A percentile compares a stretch with the other conserved stretches of the same genome.
Conservation (phyloP, 1,284 basidiomycete species). For the Hortiboletus rubellus region DNA sequence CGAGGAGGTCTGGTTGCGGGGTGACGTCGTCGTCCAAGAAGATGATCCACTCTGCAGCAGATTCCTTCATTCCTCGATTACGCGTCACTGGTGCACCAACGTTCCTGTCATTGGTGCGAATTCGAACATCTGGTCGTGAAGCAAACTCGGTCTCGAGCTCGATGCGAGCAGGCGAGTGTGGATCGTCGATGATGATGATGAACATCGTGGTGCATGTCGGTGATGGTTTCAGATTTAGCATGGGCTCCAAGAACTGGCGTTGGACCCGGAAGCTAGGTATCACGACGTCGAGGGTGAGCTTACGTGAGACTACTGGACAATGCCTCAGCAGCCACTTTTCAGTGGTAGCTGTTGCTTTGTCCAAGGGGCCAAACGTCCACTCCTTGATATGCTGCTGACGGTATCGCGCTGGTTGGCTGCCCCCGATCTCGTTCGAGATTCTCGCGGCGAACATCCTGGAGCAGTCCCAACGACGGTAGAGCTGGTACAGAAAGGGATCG, state of each 20-base stretch:
- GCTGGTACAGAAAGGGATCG: slow-evolving; percentile 57
- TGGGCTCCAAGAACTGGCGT: slow-evolving; percentile 42
- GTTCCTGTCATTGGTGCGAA: slow-evolving; percentile 28
- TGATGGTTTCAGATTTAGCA: slow-evolving; percentile 46
- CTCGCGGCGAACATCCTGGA: slow-evolving; percentile 46
- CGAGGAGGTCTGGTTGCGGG: slow-evolving; percentile 45
- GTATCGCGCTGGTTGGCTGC: slow-evolving; percentile 48
- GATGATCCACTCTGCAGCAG: slow-evolving; percentile 30
- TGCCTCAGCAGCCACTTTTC: slow-evolving; percentile 39
- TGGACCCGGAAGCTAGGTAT: slow-evolving; percentile 59
- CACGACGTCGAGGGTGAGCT: slow-evolving; percentile 54
- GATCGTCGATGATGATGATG: slow-evolving; percentile 60
- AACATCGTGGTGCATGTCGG: slow-evolving; percentile 49
- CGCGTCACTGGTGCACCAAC: slow-evolving; percentile 40
- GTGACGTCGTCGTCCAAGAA: slow-evolving; percentile 62
- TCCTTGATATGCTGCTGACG: slow-evolving; percentile 42
- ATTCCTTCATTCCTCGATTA: slow-evolving; percentile 32
- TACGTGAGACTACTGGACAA: slow-evolving; percentile 29
- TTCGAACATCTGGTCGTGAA: slow-evolving; percentile 25
- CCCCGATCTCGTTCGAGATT: slow-evolving; percentile 49
- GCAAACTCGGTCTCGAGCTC: slow-evolving; percentile 26
- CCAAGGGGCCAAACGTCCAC: slow-evolving; percentile 53
- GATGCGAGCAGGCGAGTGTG: slow-evolving; percentile 40
- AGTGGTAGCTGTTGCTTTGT: slow-evolving; percentile 40
- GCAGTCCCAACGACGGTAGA: slow-evolving; percentile 57